A percentile compares a stretch with the other conserved stretches of the same genome.
Conservation (phyloP, 441 rosid genomes). For the Omphalea diandra region DNA sequence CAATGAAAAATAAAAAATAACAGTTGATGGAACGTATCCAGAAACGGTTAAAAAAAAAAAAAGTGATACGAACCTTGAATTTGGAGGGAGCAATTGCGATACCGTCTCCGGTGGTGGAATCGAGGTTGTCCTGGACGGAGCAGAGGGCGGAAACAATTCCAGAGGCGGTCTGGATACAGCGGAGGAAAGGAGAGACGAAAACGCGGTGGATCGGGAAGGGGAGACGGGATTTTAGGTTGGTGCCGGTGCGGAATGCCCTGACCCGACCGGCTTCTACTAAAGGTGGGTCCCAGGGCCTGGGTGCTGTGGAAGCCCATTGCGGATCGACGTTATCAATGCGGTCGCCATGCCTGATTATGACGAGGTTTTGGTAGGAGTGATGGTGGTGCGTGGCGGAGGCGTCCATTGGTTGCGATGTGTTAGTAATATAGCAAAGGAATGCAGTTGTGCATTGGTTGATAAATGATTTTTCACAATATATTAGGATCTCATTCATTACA, state of each 20-base stretch:
- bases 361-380: constrained; percentile 46
- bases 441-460: no score
- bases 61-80: constrained; percentile 55
- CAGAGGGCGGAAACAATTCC: constrained; percentile 63
- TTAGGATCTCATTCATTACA: no score
- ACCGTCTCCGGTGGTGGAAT: constrained; percentile 35
- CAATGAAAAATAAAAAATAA: not conserved
- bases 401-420: constrained; percentile 24
- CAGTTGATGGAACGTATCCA: not conserved
- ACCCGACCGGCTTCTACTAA: constrained; percentile 43
- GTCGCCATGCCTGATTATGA: constrained; percentile 92
- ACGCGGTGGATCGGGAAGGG: constrained; percentile 72
- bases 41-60: not conserved
- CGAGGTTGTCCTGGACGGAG: constrained; percentile 35
- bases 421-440: no score
- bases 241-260: constrained; percentile 58
- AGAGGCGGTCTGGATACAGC: constrained; percentile 82
- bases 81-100: constrained; percentile 49
- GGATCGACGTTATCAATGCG: constrained; percentile 69
- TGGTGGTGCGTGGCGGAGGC: not conserved
- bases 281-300: constrained; percentile 88
- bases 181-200: constrained; percentile 84
- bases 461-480: no score
- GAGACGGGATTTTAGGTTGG: constrained; percentile 41
- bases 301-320: constrained; percentile 54